phyloP scores from a whole-genome alignment of 345 rosid genomes.

The Pugionium cornutum region DNA sequence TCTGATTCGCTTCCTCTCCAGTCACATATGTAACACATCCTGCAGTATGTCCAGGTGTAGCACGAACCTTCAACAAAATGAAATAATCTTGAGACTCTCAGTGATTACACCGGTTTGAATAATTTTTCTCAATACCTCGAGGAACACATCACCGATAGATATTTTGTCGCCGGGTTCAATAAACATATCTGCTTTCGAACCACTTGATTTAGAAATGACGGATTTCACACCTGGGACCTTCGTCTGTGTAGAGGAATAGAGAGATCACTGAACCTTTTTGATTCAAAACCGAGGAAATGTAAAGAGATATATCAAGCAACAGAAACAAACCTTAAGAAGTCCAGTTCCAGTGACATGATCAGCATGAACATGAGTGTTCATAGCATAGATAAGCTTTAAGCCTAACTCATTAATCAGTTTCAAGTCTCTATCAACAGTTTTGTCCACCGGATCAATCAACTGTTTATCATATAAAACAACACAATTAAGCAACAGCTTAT shows the following conservation, averaged over 20 bases:
- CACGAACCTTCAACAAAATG: slow-evolving; percentile 55
- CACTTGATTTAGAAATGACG: slow-evolving; percentile 76
- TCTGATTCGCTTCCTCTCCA: slow-evolving; percentile 76
- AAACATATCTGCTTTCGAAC: slow-evolving; percentile 75
- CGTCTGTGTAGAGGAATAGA: slow-evolving; percentile 43
- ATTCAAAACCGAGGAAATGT: neutral
- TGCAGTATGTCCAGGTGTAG: slow-evolving; percentile 90
- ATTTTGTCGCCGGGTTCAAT: slow-evolving; percentile 72
- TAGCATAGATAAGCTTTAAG: slow-evolving; percentile 70
- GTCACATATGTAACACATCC: slow-evolving; percentile 97
- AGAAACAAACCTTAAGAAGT: slow-evolving; percentile 64
- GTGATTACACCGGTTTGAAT: neutral
- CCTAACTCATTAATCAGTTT: slow-evolving; percentile 67
- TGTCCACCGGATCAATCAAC: slow-evolving; percentile 97
- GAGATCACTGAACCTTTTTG: slow-evolving; percentile 1
- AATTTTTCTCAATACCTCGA: slow-evolving; percentile 52
- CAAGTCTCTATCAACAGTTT: slow-evolving; percentile 88
- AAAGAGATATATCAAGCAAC: neutral
- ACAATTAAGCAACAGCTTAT: neutral
- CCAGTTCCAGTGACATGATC: slow-evolving; percentile 97
- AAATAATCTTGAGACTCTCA: neutral
- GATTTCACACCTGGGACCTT: slow-evolving; percentile 67
- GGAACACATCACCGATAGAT: slow-evolving; percentile 61
- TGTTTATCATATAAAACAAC: slow-evolving; percentile 25
- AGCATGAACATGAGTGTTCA: slow-evolving; percentile 98